These are phyloP conservation scores for Pyrus pyrifolia DNA, from an alignment of 306 rosid species.

Conservation along the genomic window DNA sequence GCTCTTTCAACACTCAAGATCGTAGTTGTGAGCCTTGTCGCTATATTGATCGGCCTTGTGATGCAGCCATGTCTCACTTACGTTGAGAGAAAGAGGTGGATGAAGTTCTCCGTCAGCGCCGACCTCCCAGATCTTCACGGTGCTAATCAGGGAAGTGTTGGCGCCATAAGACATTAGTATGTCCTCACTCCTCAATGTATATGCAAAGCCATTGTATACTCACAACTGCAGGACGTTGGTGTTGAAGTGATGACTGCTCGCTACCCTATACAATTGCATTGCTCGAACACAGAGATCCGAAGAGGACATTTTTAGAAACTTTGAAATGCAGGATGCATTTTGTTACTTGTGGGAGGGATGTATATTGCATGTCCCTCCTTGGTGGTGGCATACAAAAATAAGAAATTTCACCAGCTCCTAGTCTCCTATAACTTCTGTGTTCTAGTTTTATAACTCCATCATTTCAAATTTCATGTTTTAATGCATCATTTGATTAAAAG, in stretches of 20 bases:
- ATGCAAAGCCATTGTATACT: too few relatives aligned
- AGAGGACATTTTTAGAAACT: background rate
- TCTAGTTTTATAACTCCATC: too few relatives aligned
- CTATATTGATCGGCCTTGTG: slow-evolving; percentile 59
- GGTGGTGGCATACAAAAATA: too few relatives aligned
- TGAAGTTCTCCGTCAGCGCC: slow-evolving; percentile 43
- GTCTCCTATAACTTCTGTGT: too few relatives aligned
- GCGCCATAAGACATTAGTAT: slow-evolving; percentile 14
- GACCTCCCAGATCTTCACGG: slow-evolving; percentile 46
- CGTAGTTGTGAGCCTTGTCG: slow-evolving; percentile 46
- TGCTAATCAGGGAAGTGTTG: slow-evolving; percentile 15
- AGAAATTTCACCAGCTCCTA: background rate
- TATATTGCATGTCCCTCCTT: too few relatives aligned
- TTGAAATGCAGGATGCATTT: background rate
- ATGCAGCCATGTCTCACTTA: slow-evolving; percentile 58
- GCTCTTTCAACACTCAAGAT: slow-evolving; percentile 58
- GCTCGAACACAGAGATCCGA: background rate
- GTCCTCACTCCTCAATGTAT: too few relatives aligned
- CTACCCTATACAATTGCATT: background rate
- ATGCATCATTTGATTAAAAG: too few relatives aligned
- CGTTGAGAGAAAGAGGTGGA: slow-evolving; percentile 58
- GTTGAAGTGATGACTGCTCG: background rate
- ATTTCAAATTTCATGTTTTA: too few relatives aligned
- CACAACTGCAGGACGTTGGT: too few relatives aligned
- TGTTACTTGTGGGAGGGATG: too few relatives aligned